Evolutionary conservation across 106 monocot genomes (phyloP), one percentile per base, ranked within the genome.

Genomic region (Phalaenopsis aphrodite): DNA sequence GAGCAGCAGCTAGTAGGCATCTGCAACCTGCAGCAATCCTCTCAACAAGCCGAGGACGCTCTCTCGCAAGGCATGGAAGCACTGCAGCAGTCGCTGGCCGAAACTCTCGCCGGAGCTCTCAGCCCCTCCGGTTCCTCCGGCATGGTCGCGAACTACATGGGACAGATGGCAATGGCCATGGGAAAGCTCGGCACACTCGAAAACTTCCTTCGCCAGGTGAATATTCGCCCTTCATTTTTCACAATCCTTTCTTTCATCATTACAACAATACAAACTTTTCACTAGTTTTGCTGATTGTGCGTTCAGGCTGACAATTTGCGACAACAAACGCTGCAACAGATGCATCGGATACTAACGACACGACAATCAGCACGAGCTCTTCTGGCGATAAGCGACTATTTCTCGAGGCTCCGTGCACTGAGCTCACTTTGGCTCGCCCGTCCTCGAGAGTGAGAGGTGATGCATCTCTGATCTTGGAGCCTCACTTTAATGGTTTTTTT

Each of bases 101-200:
- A 91, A 41, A 91, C 91, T 1, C 45, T 91, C 57, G 78, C 86
- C 64, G 88, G 86, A 18, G 84, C 86, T 9, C 79, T 80, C 8
- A 84, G 84, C 1, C 76, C 91, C 37, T 39, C 88, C 8, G 86
- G 86, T 9, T 80, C 81, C 23, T 87, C 88, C 1, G 86, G 86
- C 12, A 88, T 88, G 55, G 91, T 91, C 41, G 91, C 91, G 78
- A 91, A 88, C 75, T 91, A 91, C 57, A 88, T 91, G 91, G 88
- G 91, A 24, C 91, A 91, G 78, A 90, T 90, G 90, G 90, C 90
- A 18, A 90, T 90, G 90, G 90, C 90, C 15, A 90, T 90, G 90
- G 90, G 90, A 49, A 90, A 90, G 81, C 85, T 90, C 8, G 90
- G 90, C 43, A 90, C 90, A 11, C 87, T 90, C 3, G 90, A 90